Base-by-base conservation (phyloP, 306 rosid genomes). In the Pyrus betulifolia region DNA sequence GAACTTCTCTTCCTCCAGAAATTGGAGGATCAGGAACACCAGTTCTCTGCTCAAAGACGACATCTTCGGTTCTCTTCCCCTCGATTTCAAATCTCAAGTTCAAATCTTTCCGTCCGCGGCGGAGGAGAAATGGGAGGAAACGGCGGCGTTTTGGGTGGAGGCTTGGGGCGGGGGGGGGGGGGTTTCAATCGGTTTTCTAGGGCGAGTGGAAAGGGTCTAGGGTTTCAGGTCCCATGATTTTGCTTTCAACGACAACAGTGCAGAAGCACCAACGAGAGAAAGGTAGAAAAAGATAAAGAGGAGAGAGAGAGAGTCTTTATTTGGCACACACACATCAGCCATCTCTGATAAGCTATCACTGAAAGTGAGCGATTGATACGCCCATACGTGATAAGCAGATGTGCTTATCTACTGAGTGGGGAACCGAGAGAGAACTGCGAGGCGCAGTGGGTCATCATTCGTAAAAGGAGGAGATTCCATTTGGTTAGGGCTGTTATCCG, bases 321-420 rank as follows among this genome's bases (percentile, higher is more conserved):
- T 76, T 25, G 31, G 30, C 68, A 76, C 74, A 45, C 58, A 52
- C 79, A 4, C 33, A 51, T 66, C 79, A 66, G 67, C n/a, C 40
- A 62, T 62, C 11, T 1, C 17, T 55, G 57, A 67, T 6, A 38
- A 23, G 28, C 1, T 66, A 21, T 67, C 67, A 67, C 57, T 76
- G 74, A 67, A n/a, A 55, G 69, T 64, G 45, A 4, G 45, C 8
- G 10, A 8, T 8, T 31, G 45, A 64, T 31, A 64, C 3, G 69
- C 5, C 0, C 0, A 35, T 33, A 3, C 3, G 0, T 28, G 57
- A 74, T 62, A 74, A 4, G 70, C 0, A 0, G 0, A 0, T 0
- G 0, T 0, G 2, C 22, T 6, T 52, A 67, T 55, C 79, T 4
- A 27, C 42, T 6, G 33, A 72, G 55, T 40, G 57, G 69, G 44